phyloP scores from a whole-genome alignment of 371 early-diverging fungal species.

The Saksenaea oblongispora region DNA sequence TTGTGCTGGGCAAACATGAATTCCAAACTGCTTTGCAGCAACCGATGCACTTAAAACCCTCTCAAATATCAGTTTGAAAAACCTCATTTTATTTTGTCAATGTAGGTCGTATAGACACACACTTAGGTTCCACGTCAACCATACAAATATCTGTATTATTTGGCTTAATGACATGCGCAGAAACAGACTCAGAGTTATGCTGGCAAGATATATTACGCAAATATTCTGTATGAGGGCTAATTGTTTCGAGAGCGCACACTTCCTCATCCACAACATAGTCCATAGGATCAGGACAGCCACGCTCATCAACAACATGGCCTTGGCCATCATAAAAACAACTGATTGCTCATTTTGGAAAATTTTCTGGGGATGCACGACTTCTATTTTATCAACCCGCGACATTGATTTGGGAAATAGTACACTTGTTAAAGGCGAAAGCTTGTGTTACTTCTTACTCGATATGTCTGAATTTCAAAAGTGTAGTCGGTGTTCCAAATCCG shows the following conservation, averaged over 20 bases:
- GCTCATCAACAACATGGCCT: too few relatives aligned
- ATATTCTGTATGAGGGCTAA: conserved; percentile 10
- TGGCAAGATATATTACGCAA: conserved; percentile 7
- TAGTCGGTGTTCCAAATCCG: background rate
- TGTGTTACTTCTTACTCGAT: too few relatives aligned
- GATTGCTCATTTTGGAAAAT: too few relatives aligned
- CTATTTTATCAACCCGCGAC: background rate
- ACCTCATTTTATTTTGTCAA: background rate
- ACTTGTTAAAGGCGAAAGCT: too few relatives aligned
- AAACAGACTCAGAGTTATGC: conserved; percentile 10
- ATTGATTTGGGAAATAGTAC: too few relatives aligned
- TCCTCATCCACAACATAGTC: conserved; percentile 17
- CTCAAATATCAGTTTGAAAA: too few relatives aligned
- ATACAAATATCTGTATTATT: background rate
- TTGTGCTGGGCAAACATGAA: conserved; percentile 7
- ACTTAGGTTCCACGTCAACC: background rate
- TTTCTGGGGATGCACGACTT: too few relatives aligned
- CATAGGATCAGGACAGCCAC: background rate
- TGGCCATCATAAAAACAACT: too few relatives aligned
- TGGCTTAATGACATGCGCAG: conserved; percentile 7
- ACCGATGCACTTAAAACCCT: conserved; percentile 5
- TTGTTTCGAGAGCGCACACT: conserved; percentile 7
- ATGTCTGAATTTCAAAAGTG: background rate
- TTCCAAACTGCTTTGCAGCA: conserved; percentile 26
- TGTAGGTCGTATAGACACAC: background rate